Evolutionary conservation across 352 stramenopile genomes (phyloP).

Genomic region (Pythium rhizo-oryzae): DNA sequence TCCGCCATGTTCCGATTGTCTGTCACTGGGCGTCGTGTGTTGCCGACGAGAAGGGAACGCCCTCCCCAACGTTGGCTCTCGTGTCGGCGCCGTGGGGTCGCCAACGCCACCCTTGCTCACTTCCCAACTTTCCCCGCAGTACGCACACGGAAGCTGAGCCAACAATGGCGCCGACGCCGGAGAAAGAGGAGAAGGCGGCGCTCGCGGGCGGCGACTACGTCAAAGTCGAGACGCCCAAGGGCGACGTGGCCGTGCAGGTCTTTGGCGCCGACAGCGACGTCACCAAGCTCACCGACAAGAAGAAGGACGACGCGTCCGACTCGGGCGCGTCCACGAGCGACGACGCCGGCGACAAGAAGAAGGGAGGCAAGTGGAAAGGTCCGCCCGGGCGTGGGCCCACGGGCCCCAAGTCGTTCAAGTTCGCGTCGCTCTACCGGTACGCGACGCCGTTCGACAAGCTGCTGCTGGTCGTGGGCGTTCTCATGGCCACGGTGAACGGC

Average conservation of each 20-base stretch:
- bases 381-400: background rate
- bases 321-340: constrained; percentile 11
- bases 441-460: constrained; percentile 36
- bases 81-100: no score
- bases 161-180: constrained; percentile 19
- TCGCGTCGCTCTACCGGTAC: constrained; percentile 34
- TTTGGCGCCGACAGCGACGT: constrained; percentile 9
- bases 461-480: constrained; percentile 25
- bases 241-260: constrained; percentile 15
- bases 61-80: no score
- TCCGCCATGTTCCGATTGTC: background rate
- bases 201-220: constrained; percentile 19
- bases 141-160: background rate
- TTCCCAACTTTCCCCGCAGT: constrained; percentile 15
- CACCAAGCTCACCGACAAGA: constrained; percentile 13
- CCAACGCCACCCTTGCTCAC: background rate
- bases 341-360: constrained; percentile 4
- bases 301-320: constrained; percentile 13
- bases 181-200: constrained; percentile 16
- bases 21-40: background rate
- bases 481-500: constrained; percentile 31
- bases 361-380: background rate
- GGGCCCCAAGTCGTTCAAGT: constrained; percentile 22
- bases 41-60: no score
- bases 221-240: constrained; percentile 24